Percentiles rank a stretch among this genome's conserved stretches.
These are phyloP conservation scores for Alnus rubra DNA, from an alignment of 306 rosid species.

Conservation along the genomic window DNA sequence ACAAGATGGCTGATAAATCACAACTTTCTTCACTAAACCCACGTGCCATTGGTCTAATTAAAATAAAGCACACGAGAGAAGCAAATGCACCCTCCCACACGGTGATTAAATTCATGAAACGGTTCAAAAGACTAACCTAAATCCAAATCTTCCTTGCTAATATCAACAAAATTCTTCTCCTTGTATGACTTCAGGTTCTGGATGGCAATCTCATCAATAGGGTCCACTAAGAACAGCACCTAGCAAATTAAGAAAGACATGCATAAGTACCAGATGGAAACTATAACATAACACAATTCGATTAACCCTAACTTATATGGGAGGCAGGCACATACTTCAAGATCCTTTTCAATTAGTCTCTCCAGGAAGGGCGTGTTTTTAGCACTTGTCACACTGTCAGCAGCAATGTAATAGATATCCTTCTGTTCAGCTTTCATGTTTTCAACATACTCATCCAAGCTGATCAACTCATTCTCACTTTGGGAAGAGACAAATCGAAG, in stretches of 20 bases:
- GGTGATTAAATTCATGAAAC: not conserved
- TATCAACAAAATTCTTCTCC: constrained; percentile 90
- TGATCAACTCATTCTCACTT: constrained; percentile 74
- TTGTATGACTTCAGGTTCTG: constrained; percentile 89
- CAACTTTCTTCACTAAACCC: not conserved
- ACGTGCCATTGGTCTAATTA: constrained; percentile 14
- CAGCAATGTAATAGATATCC: constrained; percentile 85
- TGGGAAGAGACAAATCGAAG: constrained; percentile 94
- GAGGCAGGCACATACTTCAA: constrained; percentile 59
- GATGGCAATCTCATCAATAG: constrained; percentile 93
- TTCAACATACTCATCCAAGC: constrained; percentile 96
- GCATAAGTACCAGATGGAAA: constrained; percentile 2
- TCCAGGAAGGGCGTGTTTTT: constrained; percentile 93
- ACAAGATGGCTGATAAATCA: not conserved
- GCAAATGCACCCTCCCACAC: constrained; percentile 1
- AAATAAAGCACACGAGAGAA: constrained; percentile 15
- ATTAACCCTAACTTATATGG: not conserved
- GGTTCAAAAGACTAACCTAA: constrained; percentile 52
- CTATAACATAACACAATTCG: not conserved
- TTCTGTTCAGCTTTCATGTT: constrained; percentile 97
- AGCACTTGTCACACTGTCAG: constrained; percentile 93
- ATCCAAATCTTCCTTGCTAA: constrained; percentile 97
- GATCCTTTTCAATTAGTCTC: constrained; percentile 71
- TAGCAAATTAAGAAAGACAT: constrained; percentile 32
- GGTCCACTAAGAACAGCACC: constrained; percentile 93